Percentiles rank a stretch among this genome's conserved stretches.
phyloP scores from a whole-genome alignment of 371 early-diverging fungal genomes.

The Actinomortierella wolfii region DNA sequence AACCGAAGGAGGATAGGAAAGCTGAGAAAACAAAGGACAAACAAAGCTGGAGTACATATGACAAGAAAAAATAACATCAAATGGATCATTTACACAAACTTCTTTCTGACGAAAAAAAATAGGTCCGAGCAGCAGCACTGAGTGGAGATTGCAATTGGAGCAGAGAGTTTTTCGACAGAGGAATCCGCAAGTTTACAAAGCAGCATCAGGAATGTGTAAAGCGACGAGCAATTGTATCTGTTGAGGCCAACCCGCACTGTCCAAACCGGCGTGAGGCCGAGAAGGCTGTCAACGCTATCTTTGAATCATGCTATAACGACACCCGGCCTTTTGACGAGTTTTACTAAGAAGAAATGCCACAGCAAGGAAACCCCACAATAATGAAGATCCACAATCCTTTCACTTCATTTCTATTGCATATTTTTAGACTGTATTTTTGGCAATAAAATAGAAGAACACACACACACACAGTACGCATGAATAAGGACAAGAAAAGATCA shows the following conservation, averaged over 20 bases:
- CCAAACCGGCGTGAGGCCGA: constrained; percentile 79
- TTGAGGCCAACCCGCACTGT: constrained; percentile 78
- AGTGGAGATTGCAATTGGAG: constrained; percentile 92
- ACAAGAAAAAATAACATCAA: not conserved
- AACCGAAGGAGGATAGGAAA: not conserved
- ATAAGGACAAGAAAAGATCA: not conserved
- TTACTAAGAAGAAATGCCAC: constrained; percentile 52
- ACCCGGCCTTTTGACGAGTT: constrained; percentile 96
- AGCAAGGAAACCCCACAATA: not conserved
- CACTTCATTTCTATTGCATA: too few relatives aligned
- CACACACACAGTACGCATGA: too few relatives aligned
- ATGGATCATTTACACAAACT: not conserved
- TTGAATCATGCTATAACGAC: constrained; percentile 90
- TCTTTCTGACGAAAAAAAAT: not conserved
- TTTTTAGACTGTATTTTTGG: too few relatives aligned
- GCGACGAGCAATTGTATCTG: constrained; percentile 84
- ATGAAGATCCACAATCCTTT: not conserved
- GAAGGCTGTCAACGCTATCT: constrained; percentile 86
- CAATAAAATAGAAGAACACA: too few relatives aligned
- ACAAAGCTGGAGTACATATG: not conserved
- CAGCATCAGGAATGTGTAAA: constrained; percentile 94
- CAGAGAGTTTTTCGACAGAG: constrained; percentile 83
- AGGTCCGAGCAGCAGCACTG: constrained; percentile 90
- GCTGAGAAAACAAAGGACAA: too few relatives aligned
- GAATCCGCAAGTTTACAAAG: constrained; percentile 77